phyloP scores from a whole-genome alignment of 768 basidiomycete species.

The Psilocybe azurescens region DNA sequence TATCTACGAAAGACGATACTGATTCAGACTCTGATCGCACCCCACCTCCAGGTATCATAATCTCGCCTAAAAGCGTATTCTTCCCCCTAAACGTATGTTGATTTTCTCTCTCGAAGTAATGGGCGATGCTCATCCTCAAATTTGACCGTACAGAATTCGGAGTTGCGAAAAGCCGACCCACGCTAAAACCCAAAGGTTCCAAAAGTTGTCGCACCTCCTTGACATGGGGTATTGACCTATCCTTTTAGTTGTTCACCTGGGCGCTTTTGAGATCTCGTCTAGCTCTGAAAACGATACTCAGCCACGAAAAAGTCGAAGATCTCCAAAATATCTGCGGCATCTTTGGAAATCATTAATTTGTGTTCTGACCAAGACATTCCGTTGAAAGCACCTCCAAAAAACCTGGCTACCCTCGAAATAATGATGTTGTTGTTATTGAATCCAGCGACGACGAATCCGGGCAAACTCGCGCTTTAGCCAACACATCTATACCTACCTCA shows the following conservation, averaged over 20 bases:
- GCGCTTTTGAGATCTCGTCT: constrained; percentile 17
- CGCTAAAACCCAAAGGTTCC: neutral
- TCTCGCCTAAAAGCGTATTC: no score
- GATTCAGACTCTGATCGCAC: constrained; percentile 16
- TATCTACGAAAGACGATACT: constrained; percentile 1
- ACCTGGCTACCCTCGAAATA: neutral
- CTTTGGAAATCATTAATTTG: constrained; percentile 25
- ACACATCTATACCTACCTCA: neutral
- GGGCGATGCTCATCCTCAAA: neutral
- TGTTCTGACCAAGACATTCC: constrained; percentile 26
- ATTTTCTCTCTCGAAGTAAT: neutral
- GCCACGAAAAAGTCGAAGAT: constrained; percentile 9
- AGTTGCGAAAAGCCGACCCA: neutral
- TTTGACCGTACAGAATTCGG: neutral
- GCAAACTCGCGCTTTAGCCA: neutral
- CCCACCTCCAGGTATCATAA: constrained; percentile 11
- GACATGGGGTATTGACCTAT: neutral
- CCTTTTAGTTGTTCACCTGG: constrained; percentile 5
- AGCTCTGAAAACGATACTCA: constrained; percentile 19
- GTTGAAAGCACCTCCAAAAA: neutral
- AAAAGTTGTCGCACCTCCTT: neutral
- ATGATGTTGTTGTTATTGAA: constrained; percentile 19
- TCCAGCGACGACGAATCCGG: constrained; percentile 18
- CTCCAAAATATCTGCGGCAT: neutral
- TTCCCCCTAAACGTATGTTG: constrained; percentile 4